Evolutionary conservation across 164 flowering plant genomes (phyloP), one percentile per base, ranked within the genome.

Genomic region (Warburgia ugandensis): DNA sequence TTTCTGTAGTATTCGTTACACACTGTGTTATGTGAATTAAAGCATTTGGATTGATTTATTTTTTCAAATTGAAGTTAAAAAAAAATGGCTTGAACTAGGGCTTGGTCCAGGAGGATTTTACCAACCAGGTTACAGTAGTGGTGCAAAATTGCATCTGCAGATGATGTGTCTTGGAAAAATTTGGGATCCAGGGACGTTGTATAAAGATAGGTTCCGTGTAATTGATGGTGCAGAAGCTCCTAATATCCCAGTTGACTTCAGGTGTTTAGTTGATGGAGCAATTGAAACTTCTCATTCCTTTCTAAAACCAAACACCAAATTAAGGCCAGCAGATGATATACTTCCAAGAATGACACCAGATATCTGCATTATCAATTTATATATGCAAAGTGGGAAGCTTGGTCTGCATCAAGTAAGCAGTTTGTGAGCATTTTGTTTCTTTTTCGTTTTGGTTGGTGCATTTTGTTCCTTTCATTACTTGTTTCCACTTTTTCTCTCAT

Each of bases 81-180:
- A 73, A 35, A 21, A 12, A 42, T 90, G 97, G 44, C 70, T 77
- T n/a, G 63, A 67, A 14, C 76, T 84, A 56, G 97, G 95, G 22
- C 2, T 67, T 28, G 84, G 83, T 6, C 26, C 67, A 37, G 94
- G 91, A 33, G 97, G 97, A 16, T 90, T 90, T 60, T 86, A 86
- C 62, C 81, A 77, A 55, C 94, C 97, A 25, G 77, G 83, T 54
- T 90, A 68, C 43, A 50, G 67, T 1, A 70, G 67, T 69, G 91
- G 89, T 47, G 77, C 68, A 12, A 76, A 68, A 32, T 51, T 86
- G 53, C 68, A 55, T 54, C 44, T 84, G 66, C 72, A 73, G 53
- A 84, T 90, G 97, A 84, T 90, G 95, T 86, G 95, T 64, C 86
- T 90, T 48, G 97, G 97, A 40, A 74, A 72, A 55, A 65, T 75